phyloP scores from a whole-genome alignment of 2,329 filamentous ascomycete genomes.

The Trichoderma sp. region DNA sequence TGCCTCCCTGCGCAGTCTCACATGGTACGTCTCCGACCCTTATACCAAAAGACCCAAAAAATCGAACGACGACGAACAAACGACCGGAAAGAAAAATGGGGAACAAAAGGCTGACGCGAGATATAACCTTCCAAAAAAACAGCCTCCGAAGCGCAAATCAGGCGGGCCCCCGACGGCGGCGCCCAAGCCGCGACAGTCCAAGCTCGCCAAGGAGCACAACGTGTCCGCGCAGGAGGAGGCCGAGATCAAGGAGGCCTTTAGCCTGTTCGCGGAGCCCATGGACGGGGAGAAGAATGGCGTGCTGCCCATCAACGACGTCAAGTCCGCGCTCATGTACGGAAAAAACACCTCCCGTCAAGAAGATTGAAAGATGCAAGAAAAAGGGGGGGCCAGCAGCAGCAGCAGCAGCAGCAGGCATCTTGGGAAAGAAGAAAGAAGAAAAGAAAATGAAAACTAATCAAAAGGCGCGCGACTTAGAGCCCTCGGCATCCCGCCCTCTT shows the following conservation, averaged over 20 bases:
- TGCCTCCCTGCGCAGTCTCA: neutral
- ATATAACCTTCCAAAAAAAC: neutral
- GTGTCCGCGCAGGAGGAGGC: conserved; percentile 81
- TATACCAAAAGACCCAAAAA: neutral
- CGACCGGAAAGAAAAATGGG: neutral
- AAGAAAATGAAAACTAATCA: neutral
- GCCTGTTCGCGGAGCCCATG: conserved; percentile 73
- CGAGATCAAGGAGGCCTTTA: conserved; percentile 89
- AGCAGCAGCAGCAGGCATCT: too few species aligned
- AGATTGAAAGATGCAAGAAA: neutral
- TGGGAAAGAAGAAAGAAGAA: neutral
- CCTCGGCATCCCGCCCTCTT: conserved; percentile 71
- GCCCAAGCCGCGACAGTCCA: conserved; percentile 66
- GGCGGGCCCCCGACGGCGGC: conserved; percentile 35
- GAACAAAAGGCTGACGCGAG: too few species aligned
- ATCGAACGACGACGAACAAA: neutral
- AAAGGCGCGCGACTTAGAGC: conserved; percentile 57
- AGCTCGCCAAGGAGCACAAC: conserved; percentile 89
- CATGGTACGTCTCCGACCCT: neutral
- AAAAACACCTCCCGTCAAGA: neutral
- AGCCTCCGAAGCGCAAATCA: conserved; percentile 59
- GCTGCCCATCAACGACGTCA: conserved; percentile 67
- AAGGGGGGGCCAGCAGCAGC: too few species aligned
- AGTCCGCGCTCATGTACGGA: conserved; percentile 72
- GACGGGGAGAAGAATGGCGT: conserved; percentile 73